A percentile compares a stretch with the other conserved stretches of the same genome.
Evolutionary conservation across 768 basidiomycete genomes (phyloP).

Genomic region (Trametes cinnabarina): DNA sequence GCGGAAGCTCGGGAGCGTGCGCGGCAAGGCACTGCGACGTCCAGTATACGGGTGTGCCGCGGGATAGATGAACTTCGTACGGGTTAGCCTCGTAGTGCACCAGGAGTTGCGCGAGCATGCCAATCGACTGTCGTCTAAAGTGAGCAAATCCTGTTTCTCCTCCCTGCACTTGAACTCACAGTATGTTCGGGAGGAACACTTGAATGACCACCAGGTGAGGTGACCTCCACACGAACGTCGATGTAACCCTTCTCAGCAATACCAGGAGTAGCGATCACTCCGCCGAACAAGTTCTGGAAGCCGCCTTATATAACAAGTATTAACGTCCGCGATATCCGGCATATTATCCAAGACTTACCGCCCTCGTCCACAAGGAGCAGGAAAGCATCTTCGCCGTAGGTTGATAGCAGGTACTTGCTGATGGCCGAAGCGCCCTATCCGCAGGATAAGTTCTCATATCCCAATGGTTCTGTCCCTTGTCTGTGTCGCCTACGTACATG

Average conservation of each 20-base stretch:
- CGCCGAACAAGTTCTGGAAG: conserved; percentile 29
- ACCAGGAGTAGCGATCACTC: conserved; percentile 30
- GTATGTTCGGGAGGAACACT: conserved; percentile 54
- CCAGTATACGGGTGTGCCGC: conserved; percentile 33
- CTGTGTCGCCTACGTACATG: too few species aligned
- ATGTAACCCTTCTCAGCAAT: conserved; percentile 45
- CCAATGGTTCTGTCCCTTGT: neutral
- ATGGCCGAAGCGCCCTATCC: conserved; percentile 43
- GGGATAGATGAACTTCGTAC: conserved; percentile 30
- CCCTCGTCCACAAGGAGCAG: conserved; percentile 62
- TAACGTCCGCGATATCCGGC: too few species aligned
- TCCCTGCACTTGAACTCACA: conserved; percentile 25
- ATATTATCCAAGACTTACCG: conserved; percentile 36
- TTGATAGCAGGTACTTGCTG: conserved; percentile 38
- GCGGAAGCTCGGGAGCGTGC: conserved; percentile 38
- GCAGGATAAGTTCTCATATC: neutral
- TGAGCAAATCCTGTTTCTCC: neutral
- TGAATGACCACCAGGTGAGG: conserved; percentile 53
- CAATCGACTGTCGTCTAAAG: conserved; percentile 38
- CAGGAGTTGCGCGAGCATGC: conserved; percentile 49
- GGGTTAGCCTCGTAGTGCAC: conserved; percentile 48
- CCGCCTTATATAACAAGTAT: too few species aligned
- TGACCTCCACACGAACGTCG: conserved; percentile 41
- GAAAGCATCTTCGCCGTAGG: conserved; percentile 50
- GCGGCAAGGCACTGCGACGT: conserved; percentile 44